Evolutionary conservation across 768 basidiomycete species (phyloP).

Genomic region (Boletus pseudo-olivaceus): DNA sequence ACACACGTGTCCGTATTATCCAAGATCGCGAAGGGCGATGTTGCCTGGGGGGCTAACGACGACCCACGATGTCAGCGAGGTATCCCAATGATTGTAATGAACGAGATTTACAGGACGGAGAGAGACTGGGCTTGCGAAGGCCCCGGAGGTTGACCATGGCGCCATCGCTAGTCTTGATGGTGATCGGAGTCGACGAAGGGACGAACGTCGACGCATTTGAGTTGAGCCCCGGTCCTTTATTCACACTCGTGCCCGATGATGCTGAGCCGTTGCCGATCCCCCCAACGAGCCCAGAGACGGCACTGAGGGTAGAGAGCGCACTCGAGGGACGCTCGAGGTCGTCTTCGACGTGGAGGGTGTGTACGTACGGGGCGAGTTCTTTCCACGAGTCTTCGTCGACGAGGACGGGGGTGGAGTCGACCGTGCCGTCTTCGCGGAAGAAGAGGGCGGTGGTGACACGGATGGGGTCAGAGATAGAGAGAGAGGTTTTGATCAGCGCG

Average conservation of each 20-base stretch:
- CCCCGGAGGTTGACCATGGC: constrained; percentile 11
- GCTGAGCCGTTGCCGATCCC: neutral
- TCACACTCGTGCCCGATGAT: neutral
- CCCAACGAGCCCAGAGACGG: neutral
- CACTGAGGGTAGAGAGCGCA: constrained; percentile 8
- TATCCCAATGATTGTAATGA: neutral
- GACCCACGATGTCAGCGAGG: neutral
- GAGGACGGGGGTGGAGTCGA: constrained; percentile 22
- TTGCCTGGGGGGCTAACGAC: constrained; percentile 19
- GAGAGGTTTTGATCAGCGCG: constrained; percentile 22
- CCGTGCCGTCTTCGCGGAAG: constrained; percentile 29
- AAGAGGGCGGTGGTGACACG: constrained; percentile 24
- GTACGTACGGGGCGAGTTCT: constrained; percentile 30
- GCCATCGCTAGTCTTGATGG: constrained; percentile 23
- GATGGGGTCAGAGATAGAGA: constrained; percentile 19
- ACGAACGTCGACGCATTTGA: constrained; percentile 26
- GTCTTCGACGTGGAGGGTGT: constrained; percentile 31
- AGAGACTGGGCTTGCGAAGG: constrained; percentile 19
- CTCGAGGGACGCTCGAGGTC: constrained; percentile 18
- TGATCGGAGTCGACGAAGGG: constrained; percentile 14
- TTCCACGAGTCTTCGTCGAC: constrained; percentile 33
- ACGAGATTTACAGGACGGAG: constrained; percentile 21
- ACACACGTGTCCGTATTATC: constrained; percentile 20
- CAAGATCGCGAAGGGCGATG: constrained; percentile 27
- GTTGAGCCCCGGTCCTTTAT: constrained; percentile 13